Evolutionary conservation across 192 early-diverging fungal genomes (phyloP).

Genomic region (Podila epigama): DNA sequence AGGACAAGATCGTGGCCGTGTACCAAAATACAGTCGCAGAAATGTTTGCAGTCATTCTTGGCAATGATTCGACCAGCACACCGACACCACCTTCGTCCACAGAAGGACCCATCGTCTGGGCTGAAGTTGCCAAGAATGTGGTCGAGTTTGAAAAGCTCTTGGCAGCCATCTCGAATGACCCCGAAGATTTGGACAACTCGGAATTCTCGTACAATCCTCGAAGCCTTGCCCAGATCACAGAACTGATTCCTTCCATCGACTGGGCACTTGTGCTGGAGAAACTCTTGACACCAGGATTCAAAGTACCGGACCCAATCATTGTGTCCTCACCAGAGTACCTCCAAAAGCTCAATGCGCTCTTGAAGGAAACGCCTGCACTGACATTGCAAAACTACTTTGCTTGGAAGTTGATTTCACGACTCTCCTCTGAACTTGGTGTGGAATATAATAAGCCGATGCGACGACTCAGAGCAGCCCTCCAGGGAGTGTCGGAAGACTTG

Average conservation of each 20-base stretch:
- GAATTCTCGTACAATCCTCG: slow-evolving; percentile 58
- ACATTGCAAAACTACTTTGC: slow-evolving; percentile 60
- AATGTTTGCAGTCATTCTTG: slow-evolving; percentile 50
- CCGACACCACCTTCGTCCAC: background rate
- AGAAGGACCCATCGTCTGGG: slow-evolving; percentile 18
- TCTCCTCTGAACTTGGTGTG: slow-evolving; percentile 48
- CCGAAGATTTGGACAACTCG: slow-evolving; percentile 59
- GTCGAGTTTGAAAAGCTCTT: slow-evolving; percentile 65
- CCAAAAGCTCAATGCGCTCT: slow-evolving; percentile 43
- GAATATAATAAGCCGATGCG: slow-evolving; percentile 50
- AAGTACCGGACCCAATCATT: slow-evolving; percentile 50
- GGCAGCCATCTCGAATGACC: slow-evolving; percentile 56
- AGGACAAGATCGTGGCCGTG: slow-evolving; percentile 49
- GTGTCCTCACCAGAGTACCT: slow-evolving; percentile 57
- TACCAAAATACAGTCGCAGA: slow-evolving; percentile 55
- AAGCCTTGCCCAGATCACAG: slow-evolving; percentile 31
- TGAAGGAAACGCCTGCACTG: slow-evolving; percentile 42
- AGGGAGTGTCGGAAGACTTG: slow-evolving; percentile 54
- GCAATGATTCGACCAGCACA: slow-evolving; percentile 7
- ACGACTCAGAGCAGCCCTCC: slow-evolving; percentile 42
- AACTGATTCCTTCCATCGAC: slow-evolving; percentile 46
- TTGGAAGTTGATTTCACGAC: slow-evolving; percentile 54
- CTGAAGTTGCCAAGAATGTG: slow-evolving; percentile 53
- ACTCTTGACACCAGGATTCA: slow-evolving; percentile 6
- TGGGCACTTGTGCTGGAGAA: slow-evolving; percentile 48